phyloP scores from a whole-genome alignment of 106 monocot species.

The Acanthochlamys bracteata region DNA sequence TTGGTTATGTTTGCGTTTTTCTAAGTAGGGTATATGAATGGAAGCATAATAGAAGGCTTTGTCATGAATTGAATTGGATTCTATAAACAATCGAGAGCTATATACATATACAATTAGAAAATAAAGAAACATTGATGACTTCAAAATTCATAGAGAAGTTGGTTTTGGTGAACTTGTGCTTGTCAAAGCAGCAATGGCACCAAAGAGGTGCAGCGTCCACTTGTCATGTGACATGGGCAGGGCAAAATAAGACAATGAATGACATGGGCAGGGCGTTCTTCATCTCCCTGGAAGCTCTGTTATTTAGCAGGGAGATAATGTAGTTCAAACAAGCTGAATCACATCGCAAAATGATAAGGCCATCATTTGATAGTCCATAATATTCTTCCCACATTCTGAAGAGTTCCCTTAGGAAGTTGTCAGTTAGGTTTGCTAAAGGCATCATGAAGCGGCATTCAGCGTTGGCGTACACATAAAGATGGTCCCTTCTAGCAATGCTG shows the following conservation, averaged over 20 bases:
- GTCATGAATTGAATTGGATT: too few relatives aligned
- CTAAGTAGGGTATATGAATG: too few relatives aligned
- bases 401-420: conserved; percentile 12
- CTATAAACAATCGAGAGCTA: too few relatives aligned
- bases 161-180: neutral
- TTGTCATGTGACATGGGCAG: too few relatives aligned
- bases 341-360: conserved; percentile 9
- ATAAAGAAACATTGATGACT: too few relatives aligned
- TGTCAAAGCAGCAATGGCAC: neutral
- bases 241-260: too few relatives aligned
- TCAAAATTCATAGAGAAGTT: too few relatives aligned
- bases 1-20: too few relatives aligned
- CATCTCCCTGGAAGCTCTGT: neutral
- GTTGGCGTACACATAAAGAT: neutral
- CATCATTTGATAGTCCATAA: conserved; percentile 17
- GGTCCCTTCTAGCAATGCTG: neutral
- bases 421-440: conserved; percentile 11
- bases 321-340: conserved; percentile 3
- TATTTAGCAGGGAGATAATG: neutral
- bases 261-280: conserved; percentile 4
- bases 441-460: conserved; percentile 12
- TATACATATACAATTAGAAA: too few relatives aligned
- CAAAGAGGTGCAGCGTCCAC: too few relatives aligned
- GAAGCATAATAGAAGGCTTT: too few relatives aligned
- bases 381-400: conserved; percentile 20